A percentile compares a stretch with the other conserved stretches of the same genome.
Evolutionary conservation across 345 rosid genomes (phyloP).

Genomic region (Gossypium turneri): DNA sequence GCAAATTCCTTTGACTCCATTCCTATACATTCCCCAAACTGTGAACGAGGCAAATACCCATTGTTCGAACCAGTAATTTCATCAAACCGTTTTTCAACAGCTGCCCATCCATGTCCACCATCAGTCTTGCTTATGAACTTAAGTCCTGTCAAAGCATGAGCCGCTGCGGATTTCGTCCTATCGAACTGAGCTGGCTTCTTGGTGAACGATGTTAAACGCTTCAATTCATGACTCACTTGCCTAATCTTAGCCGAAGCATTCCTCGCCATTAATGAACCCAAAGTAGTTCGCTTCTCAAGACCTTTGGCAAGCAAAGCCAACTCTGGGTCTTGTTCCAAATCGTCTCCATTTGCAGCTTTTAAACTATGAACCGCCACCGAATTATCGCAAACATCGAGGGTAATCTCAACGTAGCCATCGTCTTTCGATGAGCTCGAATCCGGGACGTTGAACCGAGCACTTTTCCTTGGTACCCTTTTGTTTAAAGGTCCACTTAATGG

Average conservation of each 20-base stretch:
- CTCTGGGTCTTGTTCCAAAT: constrained; percentile 38
- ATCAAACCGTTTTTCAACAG: constrained; percentile 61
- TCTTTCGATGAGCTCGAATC: constrained; percentile 25
- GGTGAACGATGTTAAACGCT: constrained; percentile 48
- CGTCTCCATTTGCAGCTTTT: constrained; percentile 24
- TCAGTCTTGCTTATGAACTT: constrained; percentile 70
- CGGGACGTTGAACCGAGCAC: constrained; percentile 33
- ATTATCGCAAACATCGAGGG: constrained; percentile 13
- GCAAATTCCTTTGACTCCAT: constrained; percentile 81
- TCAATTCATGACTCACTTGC: constrained; percentile 64
- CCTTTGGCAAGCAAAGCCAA: constrained; percentile 38
- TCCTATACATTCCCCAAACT: constrained; percentile 70
- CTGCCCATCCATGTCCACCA: constrained; percentile 65
- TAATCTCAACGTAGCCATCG: constrained; percentile 35
- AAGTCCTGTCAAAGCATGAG: constrained; percentile 63
- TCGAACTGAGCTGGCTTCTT: constrained; percentile 46
- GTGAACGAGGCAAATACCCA: constrained; percentile 40
- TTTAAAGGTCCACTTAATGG: constrained; percentile 49
- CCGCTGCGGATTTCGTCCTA: constrained; percentile 60
- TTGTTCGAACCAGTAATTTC: constrained; percentile 48
- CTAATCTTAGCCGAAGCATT: constrained; percentile 46
- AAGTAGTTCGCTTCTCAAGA: constrained; percentile 45
- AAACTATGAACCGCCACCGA: constrained; percentile 30
- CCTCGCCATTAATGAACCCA: constrained; percentile 32
- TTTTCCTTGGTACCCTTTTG: constrained; percentile 39